Evolutionary conservation across 805 yeast genomes (phyloP).

Genomic region (Yamadazyma phyllophila): DNA sequence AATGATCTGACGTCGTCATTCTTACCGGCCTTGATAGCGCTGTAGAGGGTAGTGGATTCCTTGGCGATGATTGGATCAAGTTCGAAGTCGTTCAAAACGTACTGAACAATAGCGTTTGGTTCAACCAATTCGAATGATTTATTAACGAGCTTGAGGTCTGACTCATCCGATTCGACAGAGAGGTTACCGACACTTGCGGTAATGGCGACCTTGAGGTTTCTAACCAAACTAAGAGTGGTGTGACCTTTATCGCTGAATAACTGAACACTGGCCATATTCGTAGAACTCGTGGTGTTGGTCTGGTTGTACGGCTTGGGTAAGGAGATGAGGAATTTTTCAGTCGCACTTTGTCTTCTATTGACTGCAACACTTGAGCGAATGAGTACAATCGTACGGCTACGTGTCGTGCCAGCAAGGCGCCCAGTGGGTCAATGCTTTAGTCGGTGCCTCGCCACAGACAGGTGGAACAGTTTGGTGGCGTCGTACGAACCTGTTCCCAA

Average conservation of each 20-base stretch:
- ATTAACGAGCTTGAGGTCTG: constrained; percentile 30
- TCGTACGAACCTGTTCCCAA: not conserved
- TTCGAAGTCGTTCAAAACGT: constrained; percentile 50
- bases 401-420: too few species aligned
- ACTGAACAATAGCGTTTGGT: constrained; percentile 69
- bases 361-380: not conserved
- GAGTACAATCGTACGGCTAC: not conserved
- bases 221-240: constrained; percentile 28
- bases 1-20: constrained; percentile 21
- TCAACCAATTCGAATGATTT: constrained; percentile 52
- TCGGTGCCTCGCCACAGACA: not conserved
- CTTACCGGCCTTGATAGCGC: constrained; percentile 35
- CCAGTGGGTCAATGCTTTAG: too few species aligned
- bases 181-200: constrained; percentile 34
- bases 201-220: constrained; percentile 44
- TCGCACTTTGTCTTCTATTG: not conserved
- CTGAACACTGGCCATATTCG: constrained; percentile 4
- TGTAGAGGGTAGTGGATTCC: constrained; percentile 47
- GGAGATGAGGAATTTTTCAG: constrained; percentile 4
- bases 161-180: constrained; percentile 18
- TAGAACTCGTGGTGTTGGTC: not conserved
- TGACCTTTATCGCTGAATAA: constrained; percentile 22
- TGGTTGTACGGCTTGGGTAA: not conserved
- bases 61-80: constrained; percentile 29
- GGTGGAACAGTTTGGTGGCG: constrained; percentile 18